Conservation (phyloP, 768 basidiomycete species). For the Termitomyces titanicus region DNA sequence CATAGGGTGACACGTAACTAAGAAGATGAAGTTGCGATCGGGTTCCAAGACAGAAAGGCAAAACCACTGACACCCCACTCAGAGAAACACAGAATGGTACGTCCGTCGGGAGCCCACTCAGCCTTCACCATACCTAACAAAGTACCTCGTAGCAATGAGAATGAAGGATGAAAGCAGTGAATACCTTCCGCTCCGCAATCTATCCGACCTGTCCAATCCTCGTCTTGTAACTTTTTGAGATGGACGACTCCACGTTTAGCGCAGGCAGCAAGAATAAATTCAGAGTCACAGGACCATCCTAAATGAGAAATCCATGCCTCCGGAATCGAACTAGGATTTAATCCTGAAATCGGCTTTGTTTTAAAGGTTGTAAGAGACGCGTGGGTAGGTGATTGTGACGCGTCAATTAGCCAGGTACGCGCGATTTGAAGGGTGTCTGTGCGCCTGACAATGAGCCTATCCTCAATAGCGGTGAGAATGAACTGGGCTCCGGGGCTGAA, state of each 20-base stretch:
- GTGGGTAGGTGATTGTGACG: slow-evolving; percentile 48
- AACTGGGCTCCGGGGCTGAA: slow-evolving; percentile 90
- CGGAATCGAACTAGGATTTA: slow-evolving; percentile 17
- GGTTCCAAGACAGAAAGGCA: not conserved
- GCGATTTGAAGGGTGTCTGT: slow-evolving; percentile 82
- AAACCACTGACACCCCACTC: slow-evolving; percentile 80
- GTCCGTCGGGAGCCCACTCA: slow-evolving; percentile 88
- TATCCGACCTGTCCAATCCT: slow-evolving; percentile 73
- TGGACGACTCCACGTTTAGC: slow-evolving; percentile 68
- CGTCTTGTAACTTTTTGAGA: slow-evolving; percentile 77
- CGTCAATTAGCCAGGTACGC: slow-evolving; percentile 71
- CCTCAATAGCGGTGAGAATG: slow-evolving; percentile 74
- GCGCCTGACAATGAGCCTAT: slow-evolving; percentile 79
- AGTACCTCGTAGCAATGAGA: not conserved
- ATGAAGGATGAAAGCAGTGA: not conserved
- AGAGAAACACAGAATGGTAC: slow-evolving; percentile 83
- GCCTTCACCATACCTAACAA: slow-evolving; percentile 67
- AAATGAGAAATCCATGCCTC: slow-evolving; percentile 64
- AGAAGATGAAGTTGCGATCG: slow-evolving; percentile 5
- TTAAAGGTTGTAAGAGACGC: slow-evolving; percentile 35
- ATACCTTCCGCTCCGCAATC: slow-evolving; percentile 75
- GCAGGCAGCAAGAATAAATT: slow-evolving; percentile 80
- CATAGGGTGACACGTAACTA: slow-evolving; percentile 86
- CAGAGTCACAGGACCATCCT: slow-evolving; percentile 86
- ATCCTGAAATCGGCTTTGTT: slow-evolving; percentile 23